These are phyloP conservation scores for Blastomyces parvus DNA, from an alignment of 2,329 filamentous ascomycete species.

Conservation along the genomic window DNA sequence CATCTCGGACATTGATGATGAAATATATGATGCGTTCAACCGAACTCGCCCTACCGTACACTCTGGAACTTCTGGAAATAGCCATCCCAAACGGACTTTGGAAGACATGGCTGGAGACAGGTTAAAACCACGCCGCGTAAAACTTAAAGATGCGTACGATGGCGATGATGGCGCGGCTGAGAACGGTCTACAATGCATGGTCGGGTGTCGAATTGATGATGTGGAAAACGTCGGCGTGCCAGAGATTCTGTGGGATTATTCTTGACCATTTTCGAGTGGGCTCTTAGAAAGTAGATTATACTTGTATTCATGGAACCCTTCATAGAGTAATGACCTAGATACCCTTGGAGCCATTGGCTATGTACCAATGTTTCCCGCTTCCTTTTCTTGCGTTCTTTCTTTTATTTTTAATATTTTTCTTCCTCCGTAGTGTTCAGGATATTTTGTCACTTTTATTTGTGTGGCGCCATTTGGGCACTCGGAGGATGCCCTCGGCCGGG, in stretches of 20 bases:
- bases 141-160: constrained; percentile 15
- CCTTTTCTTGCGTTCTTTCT: too few species aligned
- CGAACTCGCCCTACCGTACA: not conserved
- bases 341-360: not conserved
- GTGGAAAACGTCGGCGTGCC: constrained; percentile 14
- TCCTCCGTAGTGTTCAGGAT: not conserved
- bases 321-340: not conserved
- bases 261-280: not conserved
- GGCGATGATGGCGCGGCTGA: constrained; percentile 18
- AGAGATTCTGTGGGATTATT: constrained; percentile 14
- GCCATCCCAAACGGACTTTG: not conserved
- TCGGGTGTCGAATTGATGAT: constrained; percentile 16
- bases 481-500: not conserved
- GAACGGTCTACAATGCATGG: constrained; percentile 7
- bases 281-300: not conserved
- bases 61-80: not conserved
- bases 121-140: not conserved
- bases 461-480: not conserved
- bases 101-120: not conserved
- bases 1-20: constrained; percentile 5
- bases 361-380: not conserved
- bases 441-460: not conserved
- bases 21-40: not conserved
- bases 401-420: too few species aligned
- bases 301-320: not conserved